Evolutionary conservation across 106 monocot genomes (phyloP).

Genomic region (Triglochin maritima): DNA sequence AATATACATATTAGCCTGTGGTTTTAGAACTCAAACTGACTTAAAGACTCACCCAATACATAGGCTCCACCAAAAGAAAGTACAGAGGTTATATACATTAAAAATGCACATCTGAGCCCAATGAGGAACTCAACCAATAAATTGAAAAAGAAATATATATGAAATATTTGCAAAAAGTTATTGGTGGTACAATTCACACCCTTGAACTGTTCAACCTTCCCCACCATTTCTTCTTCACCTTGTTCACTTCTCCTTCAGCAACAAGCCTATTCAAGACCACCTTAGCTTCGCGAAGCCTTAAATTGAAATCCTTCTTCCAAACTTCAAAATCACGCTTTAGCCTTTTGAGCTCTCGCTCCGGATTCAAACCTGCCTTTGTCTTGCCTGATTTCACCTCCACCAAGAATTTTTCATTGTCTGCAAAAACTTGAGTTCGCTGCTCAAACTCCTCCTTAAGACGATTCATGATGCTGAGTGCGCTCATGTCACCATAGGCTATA

Average conservation of each 20-base stretch:
- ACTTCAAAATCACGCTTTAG: slow-evolving; percentile 62
- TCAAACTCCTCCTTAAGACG: slow-evolving; percentile 73
- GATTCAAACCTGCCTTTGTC: slow-evolving; percentile 63
- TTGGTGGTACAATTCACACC: background rate
- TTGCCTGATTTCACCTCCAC: slow-evolving; percentile 90
- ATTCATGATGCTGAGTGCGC: slow-evolving; percentile 32
- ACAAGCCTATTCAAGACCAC: slow-evolving; percentile 6
- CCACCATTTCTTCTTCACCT: slow-evolving; percentile 24
- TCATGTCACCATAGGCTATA: slow-evolving; percentile 23
- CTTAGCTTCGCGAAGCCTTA: slow-evolving; percentile 45
- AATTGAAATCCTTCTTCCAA: slow-evolving; percentile 80
- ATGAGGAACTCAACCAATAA: too few relatives aligned
- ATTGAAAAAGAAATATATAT: too few relatives aligned
- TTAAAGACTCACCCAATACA: too few relatives aligned
- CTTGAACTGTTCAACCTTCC: slow-evolving; percentile 22
- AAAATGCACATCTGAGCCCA: too few relatives aligned
- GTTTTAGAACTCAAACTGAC: too few relatives aligned
- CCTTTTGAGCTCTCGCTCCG: slow-evolving; percentile 60
- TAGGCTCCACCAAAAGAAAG: too few relatives aligned
- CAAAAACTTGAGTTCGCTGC: slow-evolving; percentile 54
- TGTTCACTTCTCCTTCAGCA: background rate
- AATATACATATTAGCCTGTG: too few relatives aligned
- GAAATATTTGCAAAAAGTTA: too few relatives aligned
- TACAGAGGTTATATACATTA: too few relatives aligned
- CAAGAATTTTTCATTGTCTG: slow-evolving; percentile 65